Conservation (phyloP, 2,329 filamentous ascomycete species). For the Dactylellina parvicollis region DNA sequence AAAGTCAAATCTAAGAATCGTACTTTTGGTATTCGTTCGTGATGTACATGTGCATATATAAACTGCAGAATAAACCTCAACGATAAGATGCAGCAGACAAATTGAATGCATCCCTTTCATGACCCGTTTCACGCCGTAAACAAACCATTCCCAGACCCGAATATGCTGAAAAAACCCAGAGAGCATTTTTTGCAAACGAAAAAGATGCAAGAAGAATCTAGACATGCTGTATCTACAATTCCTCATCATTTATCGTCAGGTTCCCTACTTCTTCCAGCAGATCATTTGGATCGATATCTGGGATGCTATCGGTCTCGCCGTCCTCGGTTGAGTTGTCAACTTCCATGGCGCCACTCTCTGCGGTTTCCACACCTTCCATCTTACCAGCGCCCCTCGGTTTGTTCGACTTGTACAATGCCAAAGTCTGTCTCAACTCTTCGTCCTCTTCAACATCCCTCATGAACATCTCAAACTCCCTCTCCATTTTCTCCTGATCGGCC, state of each 20-base stretch:
- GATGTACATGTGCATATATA: conserved; percentile 21
- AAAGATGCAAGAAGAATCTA: background rate
- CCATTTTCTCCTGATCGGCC: conserved; percentile 85
- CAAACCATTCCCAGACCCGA: conserved; percentile 18
- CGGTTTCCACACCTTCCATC: conserved; percentile 63
- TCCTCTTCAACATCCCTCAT: conserved; percentile 96
- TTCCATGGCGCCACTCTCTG: conserved; percentile 65
- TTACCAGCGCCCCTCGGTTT: conserved; percentile 62
- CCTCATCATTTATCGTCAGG: conserved; percentile 57
- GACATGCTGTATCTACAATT: conserved; percentile 20
- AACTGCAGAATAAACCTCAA: conserved; percentile 1
- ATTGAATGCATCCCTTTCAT: conserved; percentile 20
- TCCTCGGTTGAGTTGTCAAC: conserved; percentile 66
- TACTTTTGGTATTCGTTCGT: conserved; percentile 48
- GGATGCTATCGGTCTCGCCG: conserved; percentile 71
- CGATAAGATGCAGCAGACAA: background rate
- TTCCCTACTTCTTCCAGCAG: conserved; percentile 56
- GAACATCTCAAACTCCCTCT: conserved; percentile 97
- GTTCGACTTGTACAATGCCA: conserved; percentile 84
- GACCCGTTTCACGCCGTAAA: conserved; percentile 45
- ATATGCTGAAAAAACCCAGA: conserved; percentile 15
- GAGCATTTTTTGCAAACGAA: conserved; percentile 3
- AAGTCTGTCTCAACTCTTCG: conserved; percentile 80
- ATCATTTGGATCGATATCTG: conserved; percentile 75
- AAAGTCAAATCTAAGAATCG: background rate